A percentile compares a stretch with the other conserved stretches of the same genome.
phyloP scores from a whole-genome alignment of 345 rosid genomes.

The Fremontodendron californicum region DNA sequence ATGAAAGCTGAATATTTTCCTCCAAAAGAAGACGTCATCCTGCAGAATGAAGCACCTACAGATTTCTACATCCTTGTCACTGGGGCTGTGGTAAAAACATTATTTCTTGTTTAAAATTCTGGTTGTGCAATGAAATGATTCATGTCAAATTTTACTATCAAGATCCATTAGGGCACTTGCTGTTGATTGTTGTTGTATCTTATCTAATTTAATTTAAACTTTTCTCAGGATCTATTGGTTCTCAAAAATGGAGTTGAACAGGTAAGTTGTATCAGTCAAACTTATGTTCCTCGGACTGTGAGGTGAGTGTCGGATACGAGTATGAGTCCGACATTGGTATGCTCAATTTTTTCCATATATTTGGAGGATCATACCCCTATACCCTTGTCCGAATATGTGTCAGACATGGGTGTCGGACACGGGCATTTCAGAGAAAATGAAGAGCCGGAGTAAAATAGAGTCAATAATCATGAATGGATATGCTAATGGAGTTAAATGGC shows the following conservation, averaged over 20 bases:
- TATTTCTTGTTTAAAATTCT: background rate
- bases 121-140: background rate
- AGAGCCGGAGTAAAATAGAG: no score
- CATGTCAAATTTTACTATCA: background rate
- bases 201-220: background rate
- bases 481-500: background rate
- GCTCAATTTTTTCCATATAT: no score
- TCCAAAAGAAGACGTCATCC: slow-evolving; percentile 78
- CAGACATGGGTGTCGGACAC: no score
- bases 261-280: slow-evolving; percentile 27
- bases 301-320: no score
- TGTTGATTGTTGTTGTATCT: background rate
- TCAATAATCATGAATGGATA: no score
- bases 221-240: slow-evolving; percentile 49
- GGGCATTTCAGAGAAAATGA: no score
- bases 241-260: slow-evolving; percentile 45
- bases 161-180: background rate
- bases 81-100: slow-evolving; percentile 63
- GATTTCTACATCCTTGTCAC: slow-evolving; percentile 70
- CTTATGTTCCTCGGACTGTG: no score
- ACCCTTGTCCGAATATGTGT: no score
- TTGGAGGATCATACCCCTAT: no score
- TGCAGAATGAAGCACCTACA: slow-evolving; percentile 80
- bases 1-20: slow-evolving; percentile 88
- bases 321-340: no score